Evolutionary conservation across 129 eudicot genomes (phyloP).

Genomic region (Chrysanthemum seticuspe): DNA sequence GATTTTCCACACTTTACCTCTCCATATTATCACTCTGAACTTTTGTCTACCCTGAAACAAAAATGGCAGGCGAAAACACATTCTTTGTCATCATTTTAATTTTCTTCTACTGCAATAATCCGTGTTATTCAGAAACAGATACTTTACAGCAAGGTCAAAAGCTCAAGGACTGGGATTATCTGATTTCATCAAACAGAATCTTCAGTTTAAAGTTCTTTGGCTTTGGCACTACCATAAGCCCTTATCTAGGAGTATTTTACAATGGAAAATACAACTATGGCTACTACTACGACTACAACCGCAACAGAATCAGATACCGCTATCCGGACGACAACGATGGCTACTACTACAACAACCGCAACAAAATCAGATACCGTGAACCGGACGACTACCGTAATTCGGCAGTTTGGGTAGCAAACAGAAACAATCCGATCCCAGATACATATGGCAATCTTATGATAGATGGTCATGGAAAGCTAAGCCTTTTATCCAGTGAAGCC

Average conservation of each 20-base stretch:
- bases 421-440: constrained; percentile 32
- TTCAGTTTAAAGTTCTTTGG: constrained; percentile 43
- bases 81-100: constrained; percentile 2
- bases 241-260: constrained; percentile 44
- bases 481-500: constrained; percentile 8
- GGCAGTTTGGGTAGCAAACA: constrained; percentile 52
- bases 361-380: neutral
- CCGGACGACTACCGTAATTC: neutral
- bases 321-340: too few species aligned
- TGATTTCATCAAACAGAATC: constrained; percentile 39
- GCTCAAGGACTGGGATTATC: constrained; percentile 38
- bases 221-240: constrained; percentile 24
- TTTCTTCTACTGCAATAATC: constrained; percentile 12
- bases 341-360: too few species aligned
- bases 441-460: constrained; percentile 7
- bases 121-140: constrained; percentile 36
- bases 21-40: too few species aligned
- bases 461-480: constrained; percentile 13
- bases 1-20: too few species aligned
- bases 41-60: too few species aligned
- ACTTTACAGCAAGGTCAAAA: constrained; percentile 36
- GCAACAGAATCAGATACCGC: too few species aligned
- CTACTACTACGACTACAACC: neutral
- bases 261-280: neutral
- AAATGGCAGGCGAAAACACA: too few species aligned